Conservation (phyloP, 2,329 filamentous ascomycete genomes). For the Pestalotiopsis sp. region DNA sequence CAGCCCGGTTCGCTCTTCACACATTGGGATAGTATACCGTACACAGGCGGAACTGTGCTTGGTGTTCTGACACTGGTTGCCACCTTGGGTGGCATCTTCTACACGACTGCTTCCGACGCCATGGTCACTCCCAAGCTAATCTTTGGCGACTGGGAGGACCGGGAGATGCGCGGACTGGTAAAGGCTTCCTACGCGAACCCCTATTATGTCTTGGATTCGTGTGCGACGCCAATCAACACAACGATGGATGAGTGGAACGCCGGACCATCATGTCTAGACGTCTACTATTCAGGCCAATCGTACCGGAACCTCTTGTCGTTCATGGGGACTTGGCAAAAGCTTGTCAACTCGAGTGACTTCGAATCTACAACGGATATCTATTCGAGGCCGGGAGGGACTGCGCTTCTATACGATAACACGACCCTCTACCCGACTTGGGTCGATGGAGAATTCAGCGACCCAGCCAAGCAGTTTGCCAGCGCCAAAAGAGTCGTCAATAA, state of each 20-base stretch:
- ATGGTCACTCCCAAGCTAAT: conserved; percentile 73
- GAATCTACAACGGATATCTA: conserved; percentile 35
- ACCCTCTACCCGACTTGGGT: conserved; percentile 72
- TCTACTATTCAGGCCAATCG: conserved; percentile 68
- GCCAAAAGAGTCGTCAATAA: conserved; percentile 68
- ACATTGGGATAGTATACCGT: conserved; percentile 64
- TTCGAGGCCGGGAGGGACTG: conserved; percentile 58
- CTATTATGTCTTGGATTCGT: conserved; percentile 53
- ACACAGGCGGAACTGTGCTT: conserved; percentile 63
- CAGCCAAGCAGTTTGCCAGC: conserved; percentile 47
- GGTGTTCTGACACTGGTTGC: conserved; percentile 65
- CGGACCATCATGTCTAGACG: conserved; percentile 62
- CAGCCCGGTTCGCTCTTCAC: conserved; percentile 72
- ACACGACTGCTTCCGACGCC: conserved; percentile 75
- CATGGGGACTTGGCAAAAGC: conserved; percentile 53
- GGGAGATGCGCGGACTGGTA: conserved; percentile 55
- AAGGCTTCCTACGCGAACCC: conserved; percentile 64
- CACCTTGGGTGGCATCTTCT: conserved; percentile 67
- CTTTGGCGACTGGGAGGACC: conserved; percentile 51
- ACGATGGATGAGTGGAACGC: conserved; percentile 38
- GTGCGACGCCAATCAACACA: conserved; percentile 58
- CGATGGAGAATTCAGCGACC: conserved; percentile 51
- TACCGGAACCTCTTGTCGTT: conserved; percentile 71
- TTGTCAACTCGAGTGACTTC: conserved; percentile 44
- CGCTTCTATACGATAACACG: conserved; percentile 70